Conservation (phyloP, 1,284 basidiomycete species). For the Xerocomus minutiporus region DNA sequence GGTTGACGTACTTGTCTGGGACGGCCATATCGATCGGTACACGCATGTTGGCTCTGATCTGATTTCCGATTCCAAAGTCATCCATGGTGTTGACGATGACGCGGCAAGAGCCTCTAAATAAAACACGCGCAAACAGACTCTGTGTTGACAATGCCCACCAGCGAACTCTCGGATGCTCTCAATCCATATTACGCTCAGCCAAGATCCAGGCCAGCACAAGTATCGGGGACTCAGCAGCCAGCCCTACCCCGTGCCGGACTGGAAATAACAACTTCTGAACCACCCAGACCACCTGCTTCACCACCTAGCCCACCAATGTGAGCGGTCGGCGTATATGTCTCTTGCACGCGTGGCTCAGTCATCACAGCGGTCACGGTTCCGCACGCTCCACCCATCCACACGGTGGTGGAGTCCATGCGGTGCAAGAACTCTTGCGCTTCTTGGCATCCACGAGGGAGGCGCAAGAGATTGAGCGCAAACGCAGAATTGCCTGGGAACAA, state of each 20-base stretch:
- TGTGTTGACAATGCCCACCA: conserved; percentile 42
- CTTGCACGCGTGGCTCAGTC: background rate
- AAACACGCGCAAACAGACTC: conserved; percentile 28
- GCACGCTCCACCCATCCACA: conserved; percentile 17
- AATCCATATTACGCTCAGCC: conserved; percentile 57
- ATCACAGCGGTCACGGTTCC: conserved; percentile 10
- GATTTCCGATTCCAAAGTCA: conserved; percentile 54
- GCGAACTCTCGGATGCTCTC: conserved; percentile 71
- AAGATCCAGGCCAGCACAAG: conserved; percentile 33
- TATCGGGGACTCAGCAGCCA: conserved; percentile 29
- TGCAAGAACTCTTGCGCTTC: conserved; percentile 56
- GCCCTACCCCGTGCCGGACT: conserved; percentile 54
- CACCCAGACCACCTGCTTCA: conserved; percentile 28
- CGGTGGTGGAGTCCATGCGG: conserved; percentile 39
- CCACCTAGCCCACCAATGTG: conserved; percentile 27
- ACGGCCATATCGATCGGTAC: conserved; percentile 46
- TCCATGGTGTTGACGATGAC: conserved; percentile 38
- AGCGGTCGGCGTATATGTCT: conserved; percentile 7
- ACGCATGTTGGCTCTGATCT: conserved; percentile 35
- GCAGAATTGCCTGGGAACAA: conserved; percentile 61
- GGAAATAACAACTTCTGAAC: conserved; percentile 53
- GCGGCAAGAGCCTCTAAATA: conserved; percentile 42
- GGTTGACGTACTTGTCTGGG: conserved; percentile 64
- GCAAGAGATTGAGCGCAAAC: conserved; percentile 53
- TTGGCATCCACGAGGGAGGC: conserved; percentile 50